Base-by-base conservation (phyloP, 805 yeast genomes). In the Candida sakaeoensis region DNA sequence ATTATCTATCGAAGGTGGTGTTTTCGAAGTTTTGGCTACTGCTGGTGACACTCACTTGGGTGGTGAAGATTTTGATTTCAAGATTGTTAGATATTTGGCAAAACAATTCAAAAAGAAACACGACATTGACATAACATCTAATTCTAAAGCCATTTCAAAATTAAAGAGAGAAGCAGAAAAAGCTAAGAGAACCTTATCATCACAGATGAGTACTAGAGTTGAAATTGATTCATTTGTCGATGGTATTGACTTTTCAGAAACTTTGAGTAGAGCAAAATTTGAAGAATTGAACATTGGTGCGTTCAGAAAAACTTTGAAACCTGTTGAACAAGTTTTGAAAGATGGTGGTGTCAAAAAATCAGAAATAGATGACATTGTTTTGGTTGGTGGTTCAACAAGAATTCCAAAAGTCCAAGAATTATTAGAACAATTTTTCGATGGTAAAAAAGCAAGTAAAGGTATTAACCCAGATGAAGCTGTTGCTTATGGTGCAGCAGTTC, bases 401-500 rank as follows among this genome's bases (percentile, higher is more conserved):
- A 93, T 91, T 73, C 99, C 98, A 72, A 93, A 89, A 78, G 91
- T 91, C 54, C 98, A 90, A 75, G 85, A 86, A 71, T 77, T 91
- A 57, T 78, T 91, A 53, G 95, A 91, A 71, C 77, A 83, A 50
- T 89, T 70, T 79, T 91, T 91, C 63, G 80, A 84, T 59, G 96
- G 96, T 57, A 91, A 93, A 78, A 89, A 89, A 71, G 91, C 95
- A 50, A 87, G 95, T 53, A 91, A 90, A 79, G 91, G 96, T 58
- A 91, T 91, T 60, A 91, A 91, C 76, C 98, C 99, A 49, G 99
- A 91, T 73, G 99, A 91, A 77, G 99, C 99, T 64, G 98, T 91
- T 60, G 99, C 98, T 32, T 91, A 82, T 58, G 99, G 99, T 79
- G 98, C 98, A 46, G 97, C 99, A 49, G 97, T 91, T 49, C 99